These are phyloP conservation scores for Cladosporium sp. DNA, from an alignment of 2,329 filamentous ascomycete genomes.

Conservation along the genomic window DNA sequence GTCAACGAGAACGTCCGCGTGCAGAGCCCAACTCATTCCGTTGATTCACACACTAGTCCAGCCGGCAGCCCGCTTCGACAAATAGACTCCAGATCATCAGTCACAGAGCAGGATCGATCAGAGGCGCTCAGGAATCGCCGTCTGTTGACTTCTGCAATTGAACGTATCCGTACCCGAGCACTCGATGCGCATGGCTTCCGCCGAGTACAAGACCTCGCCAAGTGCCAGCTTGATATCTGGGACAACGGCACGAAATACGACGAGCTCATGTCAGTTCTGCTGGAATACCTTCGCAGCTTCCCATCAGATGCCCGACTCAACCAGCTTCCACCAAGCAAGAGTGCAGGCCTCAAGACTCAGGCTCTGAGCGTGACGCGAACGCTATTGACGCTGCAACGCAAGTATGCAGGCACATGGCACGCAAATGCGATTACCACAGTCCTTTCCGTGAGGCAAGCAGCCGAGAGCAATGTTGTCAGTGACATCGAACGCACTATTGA, in stretches of 20 bases:
- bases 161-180: slow-evolving; percentile 64
- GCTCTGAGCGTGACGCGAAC: slow-evolving; percentile 70
- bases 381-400: slow-evolving; percentile 64
- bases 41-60: slow-evolving; percentile 27
- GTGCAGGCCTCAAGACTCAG: slow-evolving; percentile 63
- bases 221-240: slow-evolving; percentile 59
- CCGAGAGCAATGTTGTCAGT: slow-evolving; percentile 68
- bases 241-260: slow-evolving; percentile 66
- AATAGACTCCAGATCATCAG: slow-evolving; percentile 17
- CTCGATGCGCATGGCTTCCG: slow-evolving; percentile 81
- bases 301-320: slow-evolving; percentile 40
- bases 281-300: slow-evolving; percentile 63
- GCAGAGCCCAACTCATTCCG: slow-evolving; percentile 26
- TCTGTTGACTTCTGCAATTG: slow-evolving; percentile 69
- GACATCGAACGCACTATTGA: slow-evolving; percentile 70
- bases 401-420: slow-evolving; percentile 64
- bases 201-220: slow-evolving; percentile 69
- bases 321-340: slow-evolving; percentile 32
- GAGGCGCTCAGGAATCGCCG: slow-evolving; percentile 47
- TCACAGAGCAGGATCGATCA: slow-evolving; percentile 34
- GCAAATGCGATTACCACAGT: slow-evolving; percentile 64
- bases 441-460: slow-evolving; percentile 59
- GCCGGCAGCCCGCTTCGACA: slow-evolving; percentile 24
- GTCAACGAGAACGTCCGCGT: slow-evolving; percentile 42
- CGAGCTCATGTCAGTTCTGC: slow-evolving; percentile 62